phyloP scores from a whole-genome alignment of 768 basidiomycete species.

The Clitopilus hobsonii region DNA sequence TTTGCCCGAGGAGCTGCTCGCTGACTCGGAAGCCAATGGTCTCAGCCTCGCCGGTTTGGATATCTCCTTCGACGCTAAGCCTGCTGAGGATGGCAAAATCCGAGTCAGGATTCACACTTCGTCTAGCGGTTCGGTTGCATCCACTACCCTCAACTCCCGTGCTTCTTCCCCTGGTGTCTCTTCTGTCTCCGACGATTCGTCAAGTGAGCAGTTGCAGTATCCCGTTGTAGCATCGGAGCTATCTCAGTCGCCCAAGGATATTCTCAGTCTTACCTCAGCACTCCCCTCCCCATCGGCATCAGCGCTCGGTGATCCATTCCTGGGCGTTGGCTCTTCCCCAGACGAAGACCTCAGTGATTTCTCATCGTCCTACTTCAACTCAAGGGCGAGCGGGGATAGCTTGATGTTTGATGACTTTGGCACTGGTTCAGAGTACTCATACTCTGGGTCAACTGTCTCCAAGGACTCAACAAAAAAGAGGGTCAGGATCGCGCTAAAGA shows the following conservation, averaged over 20 bases:
- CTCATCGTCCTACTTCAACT: neutral
- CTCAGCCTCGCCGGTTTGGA: constrained; percentile 49
- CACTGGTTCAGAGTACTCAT: constrained; percentile 33
- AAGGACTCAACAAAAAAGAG: constrained; percentile 33
- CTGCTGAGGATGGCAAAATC: constrained; percentile 65
- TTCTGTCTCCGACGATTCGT: constrained; percentile 21
- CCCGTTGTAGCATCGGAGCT: constrained; percentile 12
- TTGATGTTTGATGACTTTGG: constrained; percentile 20
- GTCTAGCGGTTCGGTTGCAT: constrained; percentile 7
- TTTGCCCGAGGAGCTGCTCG: constrained; percentile 30
- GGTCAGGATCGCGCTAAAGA: constrained; percentile 65
- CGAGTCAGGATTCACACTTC: constrained; percentile 65
- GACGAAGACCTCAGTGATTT: constrained; percentile 12
- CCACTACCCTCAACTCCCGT: constrained; percentile 40
- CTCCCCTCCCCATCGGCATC: constrained; percentile 19
- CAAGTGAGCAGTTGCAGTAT: constrained; percentile 15
- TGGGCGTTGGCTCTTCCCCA: constrained; percentile 42
- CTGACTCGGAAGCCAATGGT: constrained; percentile 4
- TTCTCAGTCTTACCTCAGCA: constrained; percentile 13
- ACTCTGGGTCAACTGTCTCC: constrained; percentile 24
- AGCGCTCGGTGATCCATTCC: constrained; percentile 50
- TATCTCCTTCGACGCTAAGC: constrained; percentile 68
- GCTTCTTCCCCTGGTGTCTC: constrained; percentile 28
- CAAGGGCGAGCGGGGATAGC: neutral
- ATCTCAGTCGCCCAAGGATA: constrained; percentile 17